Conservation (phyloP, 331 rosid genomes). For the Telfairia occidentalis region DNA sequence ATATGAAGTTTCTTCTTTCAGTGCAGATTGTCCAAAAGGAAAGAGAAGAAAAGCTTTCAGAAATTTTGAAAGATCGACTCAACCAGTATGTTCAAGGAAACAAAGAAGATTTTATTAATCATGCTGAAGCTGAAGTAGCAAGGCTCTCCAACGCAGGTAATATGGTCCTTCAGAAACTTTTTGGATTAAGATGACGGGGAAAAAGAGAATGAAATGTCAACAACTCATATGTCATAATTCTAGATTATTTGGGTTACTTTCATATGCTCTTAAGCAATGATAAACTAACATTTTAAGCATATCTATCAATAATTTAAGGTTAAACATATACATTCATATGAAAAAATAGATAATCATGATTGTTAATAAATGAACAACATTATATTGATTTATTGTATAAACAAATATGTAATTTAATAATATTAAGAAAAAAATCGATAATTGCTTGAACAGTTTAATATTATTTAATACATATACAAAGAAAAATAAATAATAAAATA, state of each 20-base stretch:
- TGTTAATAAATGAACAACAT: no score
- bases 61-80: conserved; percentile 62
- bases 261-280: no score
- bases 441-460: no score
- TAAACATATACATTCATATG: no score
- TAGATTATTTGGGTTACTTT: neutral
- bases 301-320: no score
- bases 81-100: conserved; percentile 75
- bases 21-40: conserved; percentile 79
- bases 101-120: conserved; percentile 50
- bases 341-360: no score
- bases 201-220: neutral
- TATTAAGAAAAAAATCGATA: no score
- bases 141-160: conserved; percentile 89
- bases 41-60: conserved; percentile 85
- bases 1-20: conserved; percentile 21
- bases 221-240: neutral
- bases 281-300: no score
- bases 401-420: no score
- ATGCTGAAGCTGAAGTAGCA: conserved; percentile 75
- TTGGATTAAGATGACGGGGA: neutral
- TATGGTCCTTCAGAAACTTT: neutral
- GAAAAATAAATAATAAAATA: no score
- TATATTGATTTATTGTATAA: no score
- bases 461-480: no score